Evolutionary conservation across 2,329 filamentous ascomycete species (phyloP).

Genomic region (Fusarium coicis): DNA sequence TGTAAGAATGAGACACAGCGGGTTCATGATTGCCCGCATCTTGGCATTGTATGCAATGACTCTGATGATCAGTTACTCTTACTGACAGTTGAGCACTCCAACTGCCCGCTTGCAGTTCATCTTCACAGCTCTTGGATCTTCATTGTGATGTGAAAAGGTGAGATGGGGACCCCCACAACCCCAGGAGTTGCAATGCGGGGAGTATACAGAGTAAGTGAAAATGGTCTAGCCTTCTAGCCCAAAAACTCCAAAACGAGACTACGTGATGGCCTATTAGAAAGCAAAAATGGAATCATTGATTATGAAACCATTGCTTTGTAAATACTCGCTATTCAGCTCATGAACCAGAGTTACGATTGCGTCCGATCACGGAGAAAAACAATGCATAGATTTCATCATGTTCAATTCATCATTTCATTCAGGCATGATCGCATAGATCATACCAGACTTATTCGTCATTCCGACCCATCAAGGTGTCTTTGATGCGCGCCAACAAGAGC

Average conservation of each 20-base stretch:
- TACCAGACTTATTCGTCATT: constrained; percentile 26
- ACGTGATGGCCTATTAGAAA: neutral
- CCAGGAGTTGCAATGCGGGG: neutral
- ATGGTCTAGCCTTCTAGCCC: neutral
- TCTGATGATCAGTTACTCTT: neutral
- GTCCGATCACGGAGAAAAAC: neutral
- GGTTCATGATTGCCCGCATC: neutral
- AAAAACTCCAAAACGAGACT: constrained; percentile 4
- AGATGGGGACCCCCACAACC: neutral
- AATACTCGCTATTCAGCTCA: neutral
- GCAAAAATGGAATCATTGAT: neutral
- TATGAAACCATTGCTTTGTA: neutral
- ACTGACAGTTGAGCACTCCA: neutral
- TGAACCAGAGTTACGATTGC: too few relatives aligned
- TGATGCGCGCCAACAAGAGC: constrained; percentile 9
- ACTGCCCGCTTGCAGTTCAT: neutral
- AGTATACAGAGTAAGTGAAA: neutral
- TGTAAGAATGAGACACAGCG: neutral
- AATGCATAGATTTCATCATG: neutral
- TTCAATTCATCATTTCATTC: constrained; percentile 32
- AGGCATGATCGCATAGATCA: neutral
- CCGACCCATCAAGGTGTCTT: constrained; percentile 38
- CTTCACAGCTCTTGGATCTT: neutral
- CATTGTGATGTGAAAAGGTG: neutral
- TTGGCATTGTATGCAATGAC: neutral